phyloP scores from a whole-genome alignment of 2,329 filamentous ascomycete genomes.

The Waltergamsia citrina region DNA sequence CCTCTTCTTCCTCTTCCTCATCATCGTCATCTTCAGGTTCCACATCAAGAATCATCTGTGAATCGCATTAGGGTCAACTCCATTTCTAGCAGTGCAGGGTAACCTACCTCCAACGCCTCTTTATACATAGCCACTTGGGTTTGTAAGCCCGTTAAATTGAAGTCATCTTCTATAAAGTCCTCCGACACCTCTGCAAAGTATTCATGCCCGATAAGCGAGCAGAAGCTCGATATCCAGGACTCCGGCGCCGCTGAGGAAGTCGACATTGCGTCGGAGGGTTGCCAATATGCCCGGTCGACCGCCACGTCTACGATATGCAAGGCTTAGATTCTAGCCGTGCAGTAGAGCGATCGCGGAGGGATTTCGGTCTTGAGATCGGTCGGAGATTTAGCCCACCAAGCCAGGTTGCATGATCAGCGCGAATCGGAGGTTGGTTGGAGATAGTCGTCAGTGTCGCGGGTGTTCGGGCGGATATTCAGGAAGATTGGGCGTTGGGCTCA shows the following conservation, averaged over 20 bases:
- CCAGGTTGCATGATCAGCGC: too few species aligned
- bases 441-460: too few species aligned
- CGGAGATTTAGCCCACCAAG: too few species aligned
- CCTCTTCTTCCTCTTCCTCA: slow-evolving; percentile 70
- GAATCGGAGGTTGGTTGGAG: too few species aligned
- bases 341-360: too few species aligned
- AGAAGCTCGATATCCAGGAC: slow-evolving; percentile 98
- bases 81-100: neutral
- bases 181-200: slow-evolving; percentile 99
- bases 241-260: slow-evolving; percentile 57
- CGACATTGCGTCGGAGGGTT: slow-evolving; percentile 45
- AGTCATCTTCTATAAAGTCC: slow-evolving; percentile 99
- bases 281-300: too few species aligned
- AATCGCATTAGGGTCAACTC: neutral
- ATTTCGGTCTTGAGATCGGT: too few species aligned
- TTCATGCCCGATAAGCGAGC: slow-evolving; percentile 89
- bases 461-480: too few species aligned
- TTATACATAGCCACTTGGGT: slow-evolving; percentile 98
- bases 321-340: too few species aligned
- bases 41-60: slow-evolving; percentile 90
- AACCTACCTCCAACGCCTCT: slow-evolving; percentile 74
- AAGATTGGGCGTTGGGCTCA: too few species aligned
- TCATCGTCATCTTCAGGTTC: slow-evolving; percentile 93
- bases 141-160: slow-evolving; percentile 93
- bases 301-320: too few species aligned